Percentiles rank a stretch among this genome's conserved stretches.
Conservation (phyloP, 305 asterid genomes). For the Fraxinus ornus region DNA sequence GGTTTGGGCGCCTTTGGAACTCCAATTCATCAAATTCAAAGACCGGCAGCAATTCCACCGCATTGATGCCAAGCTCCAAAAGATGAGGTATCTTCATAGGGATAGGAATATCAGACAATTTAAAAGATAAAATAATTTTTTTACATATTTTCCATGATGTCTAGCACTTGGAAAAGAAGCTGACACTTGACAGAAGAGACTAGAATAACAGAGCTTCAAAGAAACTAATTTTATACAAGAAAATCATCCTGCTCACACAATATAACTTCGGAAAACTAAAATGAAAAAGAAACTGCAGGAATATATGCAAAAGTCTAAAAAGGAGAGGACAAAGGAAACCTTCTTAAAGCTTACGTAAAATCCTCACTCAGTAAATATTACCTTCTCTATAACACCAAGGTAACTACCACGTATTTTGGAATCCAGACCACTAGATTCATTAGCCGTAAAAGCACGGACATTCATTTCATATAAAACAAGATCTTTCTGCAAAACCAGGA, state of each 20-base stretch:
- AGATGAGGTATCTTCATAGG: constrained; percentile 85
- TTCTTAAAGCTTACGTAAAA: constrained; percentile 10
- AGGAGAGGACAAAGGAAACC: not conserved
- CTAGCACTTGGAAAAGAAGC: constrained; percentile 19
- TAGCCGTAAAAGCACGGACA: constrained; percentile 91
- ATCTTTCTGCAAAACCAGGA: constrained; percentile 64
- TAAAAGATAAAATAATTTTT: constrained; percentile 17
- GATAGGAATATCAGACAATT: constrained; percentile 28
- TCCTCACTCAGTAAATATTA: constrained; percentile 24
- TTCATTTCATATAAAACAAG: constrained; percentile 96
- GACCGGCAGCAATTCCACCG: constrained; percentile 86
- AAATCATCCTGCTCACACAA: not conserved
- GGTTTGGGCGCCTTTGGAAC: constrained; percentile 83
- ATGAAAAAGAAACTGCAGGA: not conserved
- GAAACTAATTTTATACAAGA: constrained; percentile 11
- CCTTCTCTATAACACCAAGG: constrained; percentile 94
- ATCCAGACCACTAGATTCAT: constrained; percentile 80
- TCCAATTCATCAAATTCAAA: constrained; percentile 98
- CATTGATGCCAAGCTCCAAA: constrained; percentile 92
- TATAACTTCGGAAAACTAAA: constrained; percentile 4
- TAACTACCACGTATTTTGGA: constrained; percentile 79
- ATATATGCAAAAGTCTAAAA: not conserved
- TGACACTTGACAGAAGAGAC: constrained; percentile 8
- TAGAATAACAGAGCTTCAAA: not conserved
- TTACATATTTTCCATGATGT: constrained; percentile 9